phyloP scores from a whole-genome alignment of 1,284 basidiomycete species.

The Sanguinoderma infundibulare region DNA sequence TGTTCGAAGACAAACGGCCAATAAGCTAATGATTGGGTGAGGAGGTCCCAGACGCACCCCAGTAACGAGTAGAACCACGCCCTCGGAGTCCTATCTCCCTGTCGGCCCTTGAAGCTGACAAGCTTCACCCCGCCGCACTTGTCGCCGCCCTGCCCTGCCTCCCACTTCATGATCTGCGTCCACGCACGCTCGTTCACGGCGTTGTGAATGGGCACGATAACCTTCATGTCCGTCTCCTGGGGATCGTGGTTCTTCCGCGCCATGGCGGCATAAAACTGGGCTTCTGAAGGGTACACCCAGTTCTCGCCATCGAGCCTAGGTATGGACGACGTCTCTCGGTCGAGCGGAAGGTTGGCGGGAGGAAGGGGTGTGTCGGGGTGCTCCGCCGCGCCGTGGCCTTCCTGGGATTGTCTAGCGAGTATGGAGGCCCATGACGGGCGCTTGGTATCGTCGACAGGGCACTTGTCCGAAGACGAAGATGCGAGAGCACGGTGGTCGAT shows the following conservation, averaged over 20 bases:
- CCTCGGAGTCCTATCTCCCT: conserved; percentile 76
- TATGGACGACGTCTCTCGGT: conserved; percentile 89
- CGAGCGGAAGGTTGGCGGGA: conserved; percentile 51
- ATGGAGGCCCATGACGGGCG: conserved; percentile 57
- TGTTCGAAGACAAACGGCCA: conserved; percentile 34
- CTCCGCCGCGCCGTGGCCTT: conserved; percentile 23
- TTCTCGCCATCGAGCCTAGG: conserved; percentile 73
- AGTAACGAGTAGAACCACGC: conserved; percentile 84
- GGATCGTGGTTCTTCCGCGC: conserved; percentile 91
- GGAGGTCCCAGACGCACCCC: conserved; percentile 68
- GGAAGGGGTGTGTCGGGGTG: conserved; percentile 30
- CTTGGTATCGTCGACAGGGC: conserved; percentile 61
- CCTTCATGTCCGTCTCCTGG: conserved; percentile 86
- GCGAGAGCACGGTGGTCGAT: conserved; percentile 44
- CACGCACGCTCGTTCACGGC: conserved; percentile 98
- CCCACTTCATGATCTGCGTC: conserved; percentile 91
- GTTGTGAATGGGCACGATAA: conserved; percentile 98
- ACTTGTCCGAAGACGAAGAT: conserved; percentile 38
- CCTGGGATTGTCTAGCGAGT: conserved; percentile 33
- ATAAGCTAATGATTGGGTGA: conserved; percentile 2
- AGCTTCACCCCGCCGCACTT: conserved; percentile 84
- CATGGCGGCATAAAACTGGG: conserved; percentile 97
- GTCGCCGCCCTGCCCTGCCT: conserved; percentile 78
- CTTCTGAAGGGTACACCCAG: conserved; percentile 99
- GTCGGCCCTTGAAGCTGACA: conserved; percentile 86